Percentiles rank a stretch among this genome's conserved stretches.
phyloP scores from a whole-genome alignment of 1,284 basidiomycete species.

The Ustilago crameri region DNA sequence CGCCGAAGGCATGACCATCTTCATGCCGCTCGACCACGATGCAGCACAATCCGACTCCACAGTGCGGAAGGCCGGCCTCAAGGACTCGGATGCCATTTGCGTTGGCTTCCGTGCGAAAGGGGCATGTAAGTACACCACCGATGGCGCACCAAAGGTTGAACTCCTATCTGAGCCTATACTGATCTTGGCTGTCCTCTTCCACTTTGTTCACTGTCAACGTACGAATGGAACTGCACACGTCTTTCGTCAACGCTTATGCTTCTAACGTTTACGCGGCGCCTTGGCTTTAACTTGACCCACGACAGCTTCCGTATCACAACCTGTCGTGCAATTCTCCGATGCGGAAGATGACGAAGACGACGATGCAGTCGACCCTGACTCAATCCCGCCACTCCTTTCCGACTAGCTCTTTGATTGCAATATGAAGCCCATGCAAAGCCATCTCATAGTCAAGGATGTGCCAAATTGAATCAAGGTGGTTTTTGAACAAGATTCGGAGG shows the following conservation, averaged over 20 bases:
- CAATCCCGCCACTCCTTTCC: slow-evolving; percentile 33
- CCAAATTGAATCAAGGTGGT: no score
- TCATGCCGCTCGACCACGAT: slow-evolving; percentile 44
- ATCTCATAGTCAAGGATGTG: no score
- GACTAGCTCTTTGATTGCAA: slow-evolving; percentile 5
- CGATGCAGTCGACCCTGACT: slow-evolving; percentile 31
- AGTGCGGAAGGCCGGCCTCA: slow-evolving; percentile 44
- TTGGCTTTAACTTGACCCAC: neutral
- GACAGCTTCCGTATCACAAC: slow-evolving; percentile 43
- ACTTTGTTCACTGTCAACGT: no score
- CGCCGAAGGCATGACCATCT: slow-evolving; percentile 33
- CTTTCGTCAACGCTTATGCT: no score
- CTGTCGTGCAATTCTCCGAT: slow-evolving; percentile 37
- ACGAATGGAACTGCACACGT: no score
- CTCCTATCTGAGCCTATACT: neutral
- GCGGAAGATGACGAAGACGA: slow-evolving; percentile 43
- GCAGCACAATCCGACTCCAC: slow-evolving; percentile 11
- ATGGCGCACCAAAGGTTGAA: neutral
- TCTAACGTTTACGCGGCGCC: neutral
- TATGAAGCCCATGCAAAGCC: no score
- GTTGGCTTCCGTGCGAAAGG: slow-evolving; percentile 42
- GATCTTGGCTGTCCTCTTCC: neutral
- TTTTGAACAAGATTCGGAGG: neutral
- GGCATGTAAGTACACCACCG: slow-evolving; percentile 20
- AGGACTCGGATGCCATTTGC: slow-evolving; percentile 40